Conservation (phyloP, 1,284 basidiomycete species). For the Cryptococcus wingfieldii region DNA sequence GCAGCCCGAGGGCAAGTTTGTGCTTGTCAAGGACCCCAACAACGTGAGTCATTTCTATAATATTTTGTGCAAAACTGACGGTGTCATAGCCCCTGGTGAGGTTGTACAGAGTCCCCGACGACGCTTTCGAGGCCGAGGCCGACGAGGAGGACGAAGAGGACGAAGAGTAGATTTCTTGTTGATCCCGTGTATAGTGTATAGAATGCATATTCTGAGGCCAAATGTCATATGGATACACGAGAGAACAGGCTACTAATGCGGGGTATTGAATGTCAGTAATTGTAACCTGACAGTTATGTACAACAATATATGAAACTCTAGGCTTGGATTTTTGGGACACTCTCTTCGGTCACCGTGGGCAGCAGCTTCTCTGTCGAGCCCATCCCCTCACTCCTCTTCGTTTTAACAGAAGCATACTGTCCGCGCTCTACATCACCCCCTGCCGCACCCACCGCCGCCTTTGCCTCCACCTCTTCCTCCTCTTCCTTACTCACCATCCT, state of each 20-base stretch:
- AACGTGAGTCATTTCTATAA: constrained; percentile 58
- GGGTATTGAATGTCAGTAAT: too few relatives aligned
- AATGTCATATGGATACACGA: too few relatives aligned
- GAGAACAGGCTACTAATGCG: too few relatives aligned
- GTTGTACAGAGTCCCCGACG: constrained; percentile 83
- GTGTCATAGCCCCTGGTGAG: constrained; percentile 75
- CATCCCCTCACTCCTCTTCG: too few relatives aligned
- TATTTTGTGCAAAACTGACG: not conserved
- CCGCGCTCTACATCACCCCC: not conserved
- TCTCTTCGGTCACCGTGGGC: too few relatives aligned
- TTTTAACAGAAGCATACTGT: not conserved
- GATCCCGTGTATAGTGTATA: too few relatives aligned
- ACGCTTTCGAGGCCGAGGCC: constrained; percentile 78
- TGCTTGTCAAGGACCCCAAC: constrained; percentile 93
- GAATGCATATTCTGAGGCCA: too few relatives aligned
- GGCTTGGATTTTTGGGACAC: too few relatives aligned
- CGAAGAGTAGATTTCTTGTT: constrained; percentile 14
- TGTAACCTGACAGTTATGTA: too few relatives aligned
- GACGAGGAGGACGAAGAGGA: constrained; percentile 65
- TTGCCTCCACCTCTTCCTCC: constrained; percentile 22
- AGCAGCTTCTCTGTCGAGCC: too few relatives aligned
- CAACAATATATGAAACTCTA: too few relatives aligned
- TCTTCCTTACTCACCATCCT: constrained; percentile 37
- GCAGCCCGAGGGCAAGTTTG: constrained; percentile 93
- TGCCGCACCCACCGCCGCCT: constrained; percentile 12